phyloP scores from a whole-genome alignment of 2,329 filamentous ascomycete genomes.

The Colletotrichum chlorophyti region DNA sequence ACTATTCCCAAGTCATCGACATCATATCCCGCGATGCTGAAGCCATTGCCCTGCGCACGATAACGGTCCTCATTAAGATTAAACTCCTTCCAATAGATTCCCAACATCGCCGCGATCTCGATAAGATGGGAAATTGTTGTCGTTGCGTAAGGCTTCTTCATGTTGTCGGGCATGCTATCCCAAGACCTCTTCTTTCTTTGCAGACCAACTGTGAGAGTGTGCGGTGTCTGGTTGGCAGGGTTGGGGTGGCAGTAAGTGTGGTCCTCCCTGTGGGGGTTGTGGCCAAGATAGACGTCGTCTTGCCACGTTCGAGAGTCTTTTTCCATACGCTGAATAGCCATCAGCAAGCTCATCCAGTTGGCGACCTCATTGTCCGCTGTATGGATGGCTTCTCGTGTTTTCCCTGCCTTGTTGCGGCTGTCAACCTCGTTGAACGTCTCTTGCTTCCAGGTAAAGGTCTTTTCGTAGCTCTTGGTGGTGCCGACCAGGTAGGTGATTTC shows the following conservation, averaged over 20 bases:
- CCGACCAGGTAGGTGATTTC: constrained; percentile 27
- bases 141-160: constrained; percentile 41
- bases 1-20: constrained; percentile 45
- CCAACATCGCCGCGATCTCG: constrained; percentile 43
- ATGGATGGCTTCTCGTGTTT: constrained; percentile 18
- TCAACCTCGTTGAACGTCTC: constrained; percentile 5
- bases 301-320: constrained; percentile 25
- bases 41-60: constrained; percentile 45
- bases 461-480: constrained; percentile 13
- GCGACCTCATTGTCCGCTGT: constrained; percentile 24
- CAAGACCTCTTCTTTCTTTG: constrained; percentile 26
- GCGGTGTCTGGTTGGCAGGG: background rate
- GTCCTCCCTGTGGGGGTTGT: constrained; percentile 8
- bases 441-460: constrained; percentile 15
- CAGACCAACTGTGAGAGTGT: constrained; percentile 18
- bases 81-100: constrained; percentile 50
- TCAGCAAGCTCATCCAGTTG: constrained; percentile 18
- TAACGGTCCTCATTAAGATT: constrained; percentile 43
- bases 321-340: constrained; percentile 27
- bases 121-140: constrained; percentile 44
- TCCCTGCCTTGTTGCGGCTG: constrained; percentile 3
- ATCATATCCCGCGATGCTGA: constrained; percentile 39
- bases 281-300: constrained; percentile 11
- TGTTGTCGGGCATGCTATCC: constrained; percentile 25
- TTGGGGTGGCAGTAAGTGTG: constrained; percentile 2